phyloP scores from a whole-genome alignment of 2,329 filamentous ascomycete genomes.

The Coniella vitis region DNA sequence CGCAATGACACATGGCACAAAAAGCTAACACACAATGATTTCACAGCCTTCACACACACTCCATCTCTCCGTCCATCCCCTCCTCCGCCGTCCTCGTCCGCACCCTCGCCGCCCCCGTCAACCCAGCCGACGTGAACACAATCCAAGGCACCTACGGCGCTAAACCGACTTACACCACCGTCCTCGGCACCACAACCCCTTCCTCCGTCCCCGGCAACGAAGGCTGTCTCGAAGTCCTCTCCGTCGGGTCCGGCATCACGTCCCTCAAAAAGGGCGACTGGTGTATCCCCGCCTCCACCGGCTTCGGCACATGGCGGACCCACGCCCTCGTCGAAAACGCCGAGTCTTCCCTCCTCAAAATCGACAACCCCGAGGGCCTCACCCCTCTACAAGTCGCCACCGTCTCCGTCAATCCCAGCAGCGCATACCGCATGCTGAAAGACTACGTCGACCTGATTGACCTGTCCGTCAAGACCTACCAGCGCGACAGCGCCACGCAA shows the following conservation, averaged over 20 bases:
- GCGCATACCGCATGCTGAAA: slow-evolving; percentile 86
- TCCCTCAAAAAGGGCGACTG: slow-evolving; percentile 71
- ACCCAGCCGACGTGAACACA: slow-evolving; percentile 96
- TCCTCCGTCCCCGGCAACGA: slow-evolving; percentile 83
- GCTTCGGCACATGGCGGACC: slow-evolving; percentile 91
- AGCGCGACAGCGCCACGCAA: slow-evolving; percentile 56
- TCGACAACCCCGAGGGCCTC: slow-evolving; percentile 61
- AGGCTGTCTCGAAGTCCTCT: slow-evolving; percentile 83
- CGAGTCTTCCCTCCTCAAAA: slow-evolving; percentile 54
- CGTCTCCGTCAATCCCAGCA: slow-evolving; percentile 87
- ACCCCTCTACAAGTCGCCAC: slow-evolving; percentile 76
- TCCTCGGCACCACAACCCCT: slow-evolving; percentile 69
- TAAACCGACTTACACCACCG: slow-evolving; percentile 68
- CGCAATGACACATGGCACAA: neutral
- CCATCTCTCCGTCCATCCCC: slow-evolving; percentile 68
- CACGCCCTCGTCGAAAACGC: slow-evolving; percentile 62
- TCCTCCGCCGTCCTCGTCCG: slow-evolving; percentile 64
- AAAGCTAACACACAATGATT: neutral
- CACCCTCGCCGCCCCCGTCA: slow-evolving; percentile 85
- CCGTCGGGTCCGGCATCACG: slow-evolving; percentile 51
- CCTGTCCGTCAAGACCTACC: slow-evolving; percentile 38
- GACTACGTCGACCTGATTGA: slow-evolving; percentile 58
- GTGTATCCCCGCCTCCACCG: slow-evolving; percentile 79
- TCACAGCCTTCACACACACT: slow-evolving; percentile 61
- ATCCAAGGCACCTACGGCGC: slow-evolving; percentile 94